Base-by-base conservation (phyloP, 2,329 filamentous ascomycete species). In the Aspergillus thermomutatus region DNA sequence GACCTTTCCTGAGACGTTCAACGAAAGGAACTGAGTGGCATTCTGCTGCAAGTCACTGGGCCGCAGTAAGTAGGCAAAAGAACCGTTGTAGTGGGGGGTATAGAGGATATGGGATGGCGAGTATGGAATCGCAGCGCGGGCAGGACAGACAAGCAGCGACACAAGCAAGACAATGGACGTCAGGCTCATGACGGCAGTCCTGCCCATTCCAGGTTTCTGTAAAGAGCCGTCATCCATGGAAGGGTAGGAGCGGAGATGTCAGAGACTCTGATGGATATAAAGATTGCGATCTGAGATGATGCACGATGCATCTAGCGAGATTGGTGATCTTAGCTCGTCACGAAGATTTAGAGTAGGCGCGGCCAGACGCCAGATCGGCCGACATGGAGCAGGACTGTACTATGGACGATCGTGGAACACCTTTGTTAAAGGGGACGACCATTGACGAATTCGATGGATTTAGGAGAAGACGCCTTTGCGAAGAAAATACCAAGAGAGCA, bases 51-150 rank as follows among this genome's bases (percentile, higher is more conserved):
- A 77, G 40, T 79, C 74, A 31, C 75, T 77, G 11, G 88, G 82
- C 34, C 81, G 78, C 65, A 96, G 86, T 61, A 93, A 80, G 72
- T 94, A 96, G 57, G 86, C 86, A 31, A 84, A 70, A 19, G 84
- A 79, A 23, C 77, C 72, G 59, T 82, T 79, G 53, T 78, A 72
- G 56, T 74, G 68, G 6, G 82, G 79, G 17, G 75, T 73, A 48
- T 86, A 80, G 56, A 93, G 82, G 52, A 95, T 82, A 28, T 83
- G 85, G 0, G 91, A 91, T 2, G 91, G 89, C 54, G 87, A 86
- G 77, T 95, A 96, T 26, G 91, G 91, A 52, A 91, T 81, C 50
- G 77, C 72, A 43, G 77, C 75, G 53, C 66, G 58, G 49, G 55
- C 61, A 34, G 61, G 53, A 5, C 60, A 25, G 52, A 66, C 27